phyloP scores from a whole-genome alignment of 2,329 filamentous ascomycete species.

The Diaporthe velutina region DNA sequence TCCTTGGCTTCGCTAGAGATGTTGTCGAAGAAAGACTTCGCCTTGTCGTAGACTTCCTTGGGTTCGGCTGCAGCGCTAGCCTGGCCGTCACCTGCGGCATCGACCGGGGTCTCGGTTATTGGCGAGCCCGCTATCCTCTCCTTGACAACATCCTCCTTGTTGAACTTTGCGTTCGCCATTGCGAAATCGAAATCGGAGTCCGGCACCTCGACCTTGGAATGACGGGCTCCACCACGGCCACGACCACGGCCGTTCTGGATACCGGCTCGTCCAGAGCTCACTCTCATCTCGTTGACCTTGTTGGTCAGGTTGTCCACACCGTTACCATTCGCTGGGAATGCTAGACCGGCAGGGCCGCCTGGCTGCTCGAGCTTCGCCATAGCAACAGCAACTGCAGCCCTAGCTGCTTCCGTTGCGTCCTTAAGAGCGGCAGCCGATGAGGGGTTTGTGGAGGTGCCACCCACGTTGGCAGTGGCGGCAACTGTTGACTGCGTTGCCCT shows the following conservation, averaged over 20 bases:
- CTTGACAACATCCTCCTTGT: conserved; percentile 87
- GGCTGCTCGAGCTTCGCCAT: conserved; percentile 76
- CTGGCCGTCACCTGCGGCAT: conserved; percentile 53
- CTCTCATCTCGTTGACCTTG: conserved; percentile 83
- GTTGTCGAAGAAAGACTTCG: conserved; percentile 95
- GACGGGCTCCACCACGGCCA: conserved; percentile 59
- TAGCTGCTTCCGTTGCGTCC: conserved; percentile 80
- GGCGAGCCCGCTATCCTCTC: conserved; percentile 86
- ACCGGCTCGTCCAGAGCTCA: conserved; percentile 67
- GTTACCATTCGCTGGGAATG: conserved; percentile 54
- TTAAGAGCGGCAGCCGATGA: conserved; percentile 61
- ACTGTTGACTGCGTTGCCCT: conserved; percentile 47
- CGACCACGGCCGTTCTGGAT: conserved; percentile 57
- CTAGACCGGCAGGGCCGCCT: conserved; percentile 47
- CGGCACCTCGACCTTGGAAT: conserved; percentile 87
- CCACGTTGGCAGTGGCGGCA: conserved; percentile 45
- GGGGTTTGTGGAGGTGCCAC: conserved; percentile 47
- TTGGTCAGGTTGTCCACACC: conserved; percentile 79
- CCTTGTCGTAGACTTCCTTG: conserved; percentile 82
- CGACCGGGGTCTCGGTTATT: conserved; percentile 63
- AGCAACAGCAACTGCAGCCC: conserved; percentile 82
- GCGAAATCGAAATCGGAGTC: conserved; percentile 94
- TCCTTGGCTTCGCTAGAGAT: conserved; percentile 96
- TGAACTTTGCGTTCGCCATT: conserved; percentile 87
- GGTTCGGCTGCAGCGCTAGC: conserved; percentile 34